Conservation (phyloP, 2,329 filamentous ascomycete genomes). For the Neurospora crassa region DNA sequence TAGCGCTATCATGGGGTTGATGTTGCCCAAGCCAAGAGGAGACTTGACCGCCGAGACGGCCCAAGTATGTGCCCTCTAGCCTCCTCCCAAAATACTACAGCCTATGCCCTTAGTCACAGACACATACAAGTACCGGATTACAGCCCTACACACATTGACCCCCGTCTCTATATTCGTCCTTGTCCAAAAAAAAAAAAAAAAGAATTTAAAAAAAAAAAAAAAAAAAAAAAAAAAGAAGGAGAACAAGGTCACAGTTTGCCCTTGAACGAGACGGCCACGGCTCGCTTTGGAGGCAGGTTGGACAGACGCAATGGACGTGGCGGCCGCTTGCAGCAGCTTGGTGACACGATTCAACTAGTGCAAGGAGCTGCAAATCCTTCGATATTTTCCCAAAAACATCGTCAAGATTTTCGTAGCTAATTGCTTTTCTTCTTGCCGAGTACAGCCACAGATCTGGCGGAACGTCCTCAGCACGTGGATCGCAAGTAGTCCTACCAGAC, state of each 20-base stretch:
- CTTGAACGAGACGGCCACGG: not conserved
- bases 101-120: not conserved
- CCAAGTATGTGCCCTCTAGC: not conserved
- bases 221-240: not conserved
- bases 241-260: not conserved
- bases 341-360: not conserved
- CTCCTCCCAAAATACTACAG: not conserved
- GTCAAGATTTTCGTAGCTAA: not conserved
- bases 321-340: not conserved
- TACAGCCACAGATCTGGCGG: conserved; percentile 6
- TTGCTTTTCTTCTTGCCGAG: not conserved
- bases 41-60: not conserved
- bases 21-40: not conserved
- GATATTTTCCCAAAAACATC: not conserved
- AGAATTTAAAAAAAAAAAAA: not conserved
- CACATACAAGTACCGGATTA: not conserved
- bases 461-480: conserved; percentile 10
- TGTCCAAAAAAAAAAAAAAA: not conserved
- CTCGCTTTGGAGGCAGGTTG: conserved; percentile 1
- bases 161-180: not conserved
- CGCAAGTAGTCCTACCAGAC: conserved; percentile 11
- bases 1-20: not conserved
- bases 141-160: not conserved
- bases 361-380: not conserved
- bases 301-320: conserved; percentile 1